Evolutionary conservation across 306 rosid genomes (phyloP).

Genomic region (Fragaria vesca): DNA sequence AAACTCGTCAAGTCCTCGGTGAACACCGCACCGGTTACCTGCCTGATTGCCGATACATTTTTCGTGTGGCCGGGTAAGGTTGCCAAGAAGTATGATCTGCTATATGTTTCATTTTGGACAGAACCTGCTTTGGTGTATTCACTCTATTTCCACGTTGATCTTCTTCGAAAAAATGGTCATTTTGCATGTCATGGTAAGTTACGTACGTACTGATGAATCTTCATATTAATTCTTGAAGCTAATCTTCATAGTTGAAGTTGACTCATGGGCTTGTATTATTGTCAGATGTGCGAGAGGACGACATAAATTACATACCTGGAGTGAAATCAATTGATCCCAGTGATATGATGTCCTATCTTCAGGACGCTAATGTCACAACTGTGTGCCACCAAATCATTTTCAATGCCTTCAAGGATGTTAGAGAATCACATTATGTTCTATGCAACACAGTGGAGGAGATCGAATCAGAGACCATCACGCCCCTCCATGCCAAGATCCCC

Average conservation of each 20-base stretch:
- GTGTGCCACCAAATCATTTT: constrained; percentile 42
- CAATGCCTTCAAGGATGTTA: constrained; percentile 39
- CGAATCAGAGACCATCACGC: constrained; percentile 38
- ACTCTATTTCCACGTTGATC: constrained; percentile 48
- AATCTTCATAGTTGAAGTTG: not conserved
- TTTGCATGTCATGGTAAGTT: constrained; percentile 39
- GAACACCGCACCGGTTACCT: constrained; percentile 21
- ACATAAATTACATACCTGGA: constrained; percentile 60
- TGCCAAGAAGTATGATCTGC: constrained; percentile 41
- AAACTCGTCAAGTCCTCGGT: constrained; percentile 21
- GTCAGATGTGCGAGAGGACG: constrained; percentile 39
- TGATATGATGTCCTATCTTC: constrained; percentile 54
- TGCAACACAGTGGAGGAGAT: constrained; percentile 54
- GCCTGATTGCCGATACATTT: constrained; percentile 54
- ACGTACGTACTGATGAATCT: not conserved
- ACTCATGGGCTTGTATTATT: not conserved
- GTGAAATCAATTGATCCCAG: constrained; percentile 45
- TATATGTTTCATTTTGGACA: constrained; percentile 53
- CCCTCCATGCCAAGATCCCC: constrained; percentile 27
- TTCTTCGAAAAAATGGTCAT: constrained; percentile 44
- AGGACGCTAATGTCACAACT: constrained; percentile 32
- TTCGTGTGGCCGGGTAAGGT: constrained; percentile 52
- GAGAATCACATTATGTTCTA: constrained; percentile 41
- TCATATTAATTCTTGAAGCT: not conserved
- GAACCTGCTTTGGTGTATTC: constrained; percentile 56